Conservation (phyloP, 768 basidiomycete genomes). For the Leccinum disarticulatum region DNA sequence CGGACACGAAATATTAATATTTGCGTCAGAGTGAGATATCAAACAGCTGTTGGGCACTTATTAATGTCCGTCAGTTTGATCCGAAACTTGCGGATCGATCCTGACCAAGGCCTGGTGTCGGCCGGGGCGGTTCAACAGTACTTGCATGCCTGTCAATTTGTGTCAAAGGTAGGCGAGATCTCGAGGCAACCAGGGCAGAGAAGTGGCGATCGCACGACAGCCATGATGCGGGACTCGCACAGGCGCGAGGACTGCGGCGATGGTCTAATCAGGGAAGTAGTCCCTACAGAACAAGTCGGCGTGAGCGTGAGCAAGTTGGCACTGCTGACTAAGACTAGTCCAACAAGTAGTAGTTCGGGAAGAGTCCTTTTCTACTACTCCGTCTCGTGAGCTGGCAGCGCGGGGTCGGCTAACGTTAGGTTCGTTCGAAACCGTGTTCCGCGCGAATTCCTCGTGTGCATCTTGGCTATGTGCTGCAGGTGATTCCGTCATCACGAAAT, state of each 20-base stretch:
- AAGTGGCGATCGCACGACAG: slow-evolving; percentile 3
- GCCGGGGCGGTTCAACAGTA: slow-evolving; percentile 1
- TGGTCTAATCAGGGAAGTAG: background rate
- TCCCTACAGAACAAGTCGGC: background rate
- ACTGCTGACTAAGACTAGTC: slow-evolving; percentile 5
- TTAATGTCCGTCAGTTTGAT: slow-evolving; percentile 5
- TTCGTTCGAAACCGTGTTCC: slow-evolving; percentile 15
- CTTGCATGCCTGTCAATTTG: background rate
- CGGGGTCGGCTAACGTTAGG: slow-evolving; percentile 8
- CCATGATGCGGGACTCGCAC: background rate
- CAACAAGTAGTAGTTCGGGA: slow-evolving; percentile 3
- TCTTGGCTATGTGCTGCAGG: slow-evolving; percentile 5
- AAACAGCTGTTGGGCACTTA: background rate
- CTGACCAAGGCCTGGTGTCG: slow-evolving; percentile 1
- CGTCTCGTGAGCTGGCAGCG: slow-evolving; percentile 3
- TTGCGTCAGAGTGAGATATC: background rate
- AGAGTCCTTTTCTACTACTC: slow-evolving; percentile 6
- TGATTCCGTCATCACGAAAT: slow-evolving; percentile 21
- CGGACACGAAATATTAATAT: background rate
- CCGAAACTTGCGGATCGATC: background rate
- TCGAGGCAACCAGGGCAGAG: background rate
- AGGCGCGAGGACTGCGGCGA: slow-evolving; percentile 9
- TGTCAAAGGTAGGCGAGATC: background rate
- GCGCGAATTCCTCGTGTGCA: slow-evolving; percentile 24
- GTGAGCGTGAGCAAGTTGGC: background rate